Evolutionary conservation across 805 yeast species (phyloP).

Genomic region (Myxozyma neglecta): DNA sequence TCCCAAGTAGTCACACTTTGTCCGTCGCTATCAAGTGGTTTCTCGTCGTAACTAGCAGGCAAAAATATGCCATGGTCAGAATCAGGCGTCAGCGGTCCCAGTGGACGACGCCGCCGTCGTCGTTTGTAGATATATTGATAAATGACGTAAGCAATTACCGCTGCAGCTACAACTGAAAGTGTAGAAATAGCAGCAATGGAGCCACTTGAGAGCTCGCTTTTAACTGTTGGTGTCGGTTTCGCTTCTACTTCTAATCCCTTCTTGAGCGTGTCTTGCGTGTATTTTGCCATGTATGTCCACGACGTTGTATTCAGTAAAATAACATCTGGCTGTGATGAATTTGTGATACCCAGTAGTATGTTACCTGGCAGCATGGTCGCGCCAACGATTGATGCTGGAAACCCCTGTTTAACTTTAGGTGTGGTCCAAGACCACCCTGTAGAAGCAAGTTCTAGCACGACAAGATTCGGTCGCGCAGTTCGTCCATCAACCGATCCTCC

Average conservation of each 20-base stretch:
- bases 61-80: slow-evolving; percentile 23
- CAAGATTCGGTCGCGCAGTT: slow-evolving; percentile 47
- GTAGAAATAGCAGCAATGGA: slow-evolving; percentile 51
- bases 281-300: slow-evolving; percentile 15
- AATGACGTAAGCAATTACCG: slow-evolving; percentile 41
- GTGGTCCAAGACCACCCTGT: slow-evolving; percentile 26
- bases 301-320: slow-evolving; percentile 17
- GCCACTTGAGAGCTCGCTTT: slow-evolving; percentile 36
- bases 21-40: slow-evolving; percentile 2
- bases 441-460: slow-evolving; percentile 39
- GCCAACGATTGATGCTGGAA: slow-evolving; percentile 33
- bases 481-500: slow-evolving; percentile 57
- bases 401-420: slow-evolving; percentile 21
- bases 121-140: slow-evolving; percentile 37
- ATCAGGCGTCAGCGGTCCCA: slow-evolving; percentile 26
- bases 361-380: slow-evolving; percentile 40
- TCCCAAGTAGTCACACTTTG: slow-evolving; percentile 20
- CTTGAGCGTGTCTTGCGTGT: slow-evolving; percentile 8
- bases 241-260: slow-evolving; percentile 20
- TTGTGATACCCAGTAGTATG: slow-evolving; percentile 31
- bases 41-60: slow-evolving; percentile 8
- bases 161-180: slow-evolving; percentile 46
- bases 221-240: slow-evolving; percentile 4
- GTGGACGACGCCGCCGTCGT: slow-evolving; percentile 29
- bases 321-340: slow-evolving; percentile 3